Evolutionary conservation across 371 early-diverging fungal species (phyloP), one percentile per base, ranked within the genome.

Genomic region (Thermomucor indicae-seudaticae): DNA sequence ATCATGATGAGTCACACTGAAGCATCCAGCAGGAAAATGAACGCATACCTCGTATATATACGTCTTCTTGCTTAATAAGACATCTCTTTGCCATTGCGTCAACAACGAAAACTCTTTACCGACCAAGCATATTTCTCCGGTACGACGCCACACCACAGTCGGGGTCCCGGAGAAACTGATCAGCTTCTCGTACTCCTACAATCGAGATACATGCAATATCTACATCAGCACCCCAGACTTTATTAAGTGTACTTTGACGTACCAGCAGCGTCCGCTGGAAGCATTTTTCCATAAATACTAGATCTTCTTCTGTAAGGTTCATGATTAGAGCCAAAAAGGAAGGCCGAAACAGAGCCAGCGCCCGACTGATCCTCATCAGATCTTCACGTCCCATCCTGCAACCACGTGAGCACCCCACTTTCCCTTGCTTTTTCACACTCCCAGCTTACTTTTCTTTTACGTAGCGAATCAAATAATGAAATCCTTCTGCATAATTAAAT

Each of bases 151-250:
- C 22, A 95, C 88, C 2, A 91, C 93, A 2, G 92, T 92, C 2
- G 96, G 96, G n/a, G 96, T 94, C 29, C 94, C 96, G n/a, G 92
- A 89, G 43, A 86, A 90, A 14, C 85, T 81, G 40, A 93, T 89
- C 29, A 93, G 70, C 56, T 93, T 92, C 55, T 93, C 95, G 54
- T 85, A 92, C 74, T 95, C 95, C 84, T 86, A 55, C 2, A 57
- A 23, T 19, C 23, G 19, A 11, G 5, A 41, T 40, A 1, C 11
- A 25, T 35, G 6, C 24, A 16, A 1, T 12, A 10, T 2, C 29
- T 5, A 32, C 32, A 14, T 14, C 11, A 16, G 37, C 10, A 3
- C 19, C 10, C 19, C 37, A 14, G 4, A 10, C 10, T 19, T 19
- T 8, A 32, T 32, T 7, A 7, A 32, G 14, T 32, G 14, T 29